Evolutionary conservation across 805 yeast species (phyloP), one percentile per base, ranked within the genome.

Genomic region (Starmerella roubikii): DNA sequence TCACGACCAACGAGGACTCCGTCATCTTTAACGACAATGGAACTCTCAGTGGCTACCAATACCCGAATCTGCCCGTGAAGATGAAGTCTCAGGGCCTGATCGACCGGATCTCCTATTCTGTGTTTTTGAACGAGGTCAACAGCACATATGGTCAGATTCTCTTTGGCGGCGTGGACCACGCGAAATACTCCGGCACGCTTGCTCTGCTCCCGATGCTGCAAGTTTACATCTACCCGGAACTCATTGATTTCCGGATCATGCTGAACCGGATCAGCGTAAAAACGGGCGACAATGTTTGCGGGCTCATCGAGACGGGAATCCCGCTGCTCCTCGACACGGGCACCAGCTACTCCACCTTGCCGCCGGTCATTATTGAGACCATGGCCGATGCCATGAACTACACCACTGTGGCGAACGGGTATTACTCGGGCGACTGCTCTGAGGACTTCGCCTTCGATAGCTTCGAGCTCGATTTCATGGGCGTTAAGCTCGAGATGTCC

Each of bases 271-370:
- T 50, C 13, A 24, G 36, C 15, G 34, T 40, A 11, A 26, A 28
- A 13, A 21, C 41, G 2, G 35, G 36, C 19, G 28, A 26, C 20
- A n/a, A 18, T 9, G 44, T 37, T n/a, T 33, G 43, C 28, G 13
- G 32, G n/a, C 33, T 41, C 5, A 34, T 30, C 10, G 41, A 35
- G 11, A 31, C 36, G 20, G 19, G n/a, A 55, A 77, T 28, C 13
- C 51, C 64, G 8, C 74, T 69, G 3, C 54, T 71, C 22, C 57
- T 76, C 28, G 82, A 76, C 53, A 66, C 76, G 1, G 78, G 80
- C 23, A 65, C 78, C 13, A 62, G 76, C 6, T 54, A 66, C 20
- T 56, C 69, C 12, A 66, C 66, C 47, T 55, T 74, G 27, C 78
- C 78, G 5, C 23, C 43, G 1, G 43, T 37, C 13, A 37, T 56